Percentiles rank a stretch among this genome's conserved stretches.
phyloP scores from a whole-genome alignment of 148 eudicot genomes.

The Tetragonia tetragonoides region DNA sequence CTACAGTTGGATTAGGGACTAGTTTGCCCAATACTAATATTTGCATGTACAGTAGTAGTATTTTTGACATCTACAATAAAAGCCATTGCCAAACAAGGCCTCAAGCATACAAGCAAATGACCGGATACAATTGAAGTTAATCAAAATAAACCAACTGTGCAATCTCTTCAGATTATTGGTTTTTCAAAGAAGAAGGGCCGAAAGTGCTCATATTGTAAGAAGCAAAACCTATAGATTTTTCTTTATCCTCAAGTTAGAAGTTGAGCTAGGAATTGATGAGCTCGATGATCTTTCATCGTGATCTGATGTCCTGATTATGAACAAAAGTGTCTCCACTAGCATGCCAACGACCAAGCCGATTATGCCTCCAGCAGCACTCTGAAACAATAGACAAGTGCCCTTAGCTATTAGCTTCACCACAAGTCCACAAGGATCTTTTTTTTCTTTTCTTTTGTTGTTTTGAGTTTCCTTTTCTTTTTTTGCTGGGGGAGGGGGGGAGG shows the following conservation, averaged over 20 bases:
- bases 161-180: not conserved
- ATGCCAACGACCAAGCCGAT: constrained; percentile 73
- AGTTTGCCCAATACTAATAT: too few relatives aligned
- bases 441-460: too few relatives aligned
- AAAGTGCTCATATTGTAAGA: not conserved
- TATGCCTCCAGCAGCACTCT: constrained; percentile 96
- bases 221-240: constrained; percentile 45
- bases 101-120: not conserved
- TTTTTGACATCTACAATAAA: too few relatives aligned
- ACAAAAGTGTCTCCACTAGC: constrained; percentile 89
- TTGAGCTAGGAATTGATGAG: constrained; percentile 10
- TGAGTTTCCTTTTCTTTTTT: too few relatives aligned
- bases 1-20: too few relatives aligned
- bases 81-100: too few relatives aligned
- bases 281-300: constrained; percentile 29
- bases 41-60: too few relatives aligned
- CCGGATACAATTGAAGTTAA: not conserved
- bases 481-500: too few relatives aligned
- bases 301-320: constrained; percentile 65
- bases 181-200: not conserved
- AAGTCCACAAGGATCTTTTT: not conserved
- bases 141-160: not conserved
- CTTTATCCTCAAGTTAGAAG: constrained; percentile 46
- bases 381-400: constrained; percentile 12
- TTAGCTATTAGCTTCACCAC: not conserved